These are phyloP conservation scores for Penicillium brevicompactum DNA, from an alignment of 2,329 filamentous ascomycete species.

Conservation along the genomic window DNA sequence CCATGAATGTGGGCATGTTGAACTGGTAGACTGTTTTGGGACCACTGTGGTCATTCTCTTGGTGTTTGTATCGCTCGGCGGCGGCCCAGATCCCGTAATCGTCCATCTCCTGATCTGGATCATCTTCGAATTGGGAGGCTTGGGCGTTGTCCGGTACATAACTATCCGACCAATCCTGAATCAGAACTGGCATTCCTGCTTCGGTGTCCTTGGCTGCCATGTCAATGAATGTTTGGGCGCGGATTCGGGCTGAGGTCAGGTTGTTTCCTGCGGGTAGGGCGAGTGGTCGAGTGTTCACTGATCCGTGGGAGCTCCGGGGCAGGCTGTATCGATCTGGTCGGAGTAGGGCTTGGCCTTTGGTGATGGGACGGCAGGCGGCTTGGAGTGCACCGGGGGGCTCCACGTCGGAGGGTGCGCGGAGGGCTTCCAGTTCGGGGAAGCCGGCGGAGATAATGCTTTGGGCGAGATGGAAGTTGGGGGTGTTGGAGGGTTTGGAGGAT, in stretches of 20 bases:
- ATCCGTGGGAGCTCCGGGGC: slow-evolving; percentile 46
- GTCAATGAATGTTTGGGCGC: slow-evolving; percentile 49
- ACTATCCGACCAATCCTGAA: slow-evolving; percentile 45
- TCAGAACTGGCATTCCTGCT: slow-evolving; percentile 41
- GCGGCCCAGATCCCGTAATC: slow-evolving; percentile 34
- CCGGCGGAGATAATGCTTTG: slow-evolving; percentile 47
- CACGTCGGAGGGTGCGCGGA: slow-evolving; percentile 49
- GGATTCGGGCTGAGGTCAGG: slow-evolving; percentile 46
- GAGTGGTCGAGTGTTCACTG: slow-evolving; percentile 42
- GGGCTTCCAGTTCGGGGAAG: slow-evolving; percentile 42
- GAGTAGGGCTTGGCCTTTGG: slow-evolving; percentile 41
- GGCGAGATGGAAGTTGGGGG: slow-evolving; percentile 46
- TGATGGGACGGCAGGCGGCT: slow-evolving; percentile 44
- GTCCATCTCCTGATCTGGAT: slow-evolving; percentile 37
- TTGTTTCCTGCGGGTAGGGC: slow-evolving; percentile 48
- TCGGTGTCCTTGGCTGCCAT: slow-evolving; percentile 45
- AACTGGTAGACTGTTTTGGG: slow-evolving; percentile 44
- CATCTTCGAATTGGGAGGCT: slow-evolving; percentile 31
- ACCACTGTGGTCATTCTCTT: slow-evolving; percentile 26
- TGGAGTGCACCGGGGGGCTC: slow-evolving; percentile 48
- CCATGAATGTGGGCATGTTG: slow-evolving; percentile 46
- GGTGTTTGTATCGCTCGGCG: slow-evolving; percentile 24
- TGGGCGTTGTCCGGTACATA: slow-evolving; percentile 39
- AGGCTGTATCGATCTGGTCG: slow-evolving; percentile 44
- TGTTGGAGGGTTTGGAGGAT: slow-evolving; percentile 34